Conservation (phyloP, 2,329 filamentous ascomycete genomes). For the Orbilia quercus region DNA sequence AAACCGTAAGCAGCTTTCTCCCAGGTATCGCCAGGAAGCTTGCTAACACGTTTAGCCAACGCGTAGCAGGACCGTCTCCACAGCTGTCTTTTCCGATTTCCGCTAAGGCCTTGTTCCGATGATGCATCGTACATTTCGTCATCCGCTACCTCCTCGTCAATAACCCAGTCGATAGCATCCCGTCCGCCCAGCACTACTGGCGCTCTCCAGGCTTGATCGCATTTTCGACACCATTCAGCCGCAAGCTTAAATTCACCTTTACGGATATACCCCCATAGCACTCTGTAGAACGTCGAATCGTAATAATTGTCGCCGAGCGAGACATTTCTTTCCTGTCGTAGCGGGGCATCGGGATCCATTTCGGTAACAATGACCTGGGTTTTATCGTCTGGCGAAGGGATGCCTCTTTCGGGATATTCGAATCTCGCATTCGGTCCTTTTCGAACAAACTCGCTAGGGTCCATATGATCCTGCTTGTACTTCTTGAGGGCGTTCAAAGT, state of each 20-base stretch:
- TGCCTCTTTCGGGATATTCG: slow-evolving; percentile 50
- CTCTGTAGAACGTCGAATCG: slow-evolving; percentile 89
- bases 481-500: slow-evolving; percentile 90
- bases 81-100: slow-evolving; percentile 65
- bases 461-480: slow-evolving; percentile 75
- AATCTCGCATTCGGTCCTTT: slow-evolving; percentile 39
- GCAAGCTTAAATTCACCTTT: slow-evolving; percentile 82
- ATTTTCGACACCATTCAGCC: slow-evolving; percentile 84
- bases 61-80: slow-evolving; percentile 83
- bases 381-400: slow-evolving; percentile 68
- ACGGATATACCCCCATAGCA: slow-evolving; percentile 92
- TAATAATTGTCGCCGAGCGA: slow-evolving; percentile 87
- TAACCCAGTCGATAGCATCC: slow-evolving; percentile 68
- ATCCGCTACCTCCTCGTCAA: slow-evolving; percentile 66
- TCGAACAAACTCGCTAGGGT: slow-evolving; percentile 31
- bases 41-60: slow-evolving; percentile 70
- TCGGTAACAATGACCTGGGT: slow-evolving; percentile 80
- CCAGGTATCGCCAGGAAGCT: slow-evolving; percentile 77
- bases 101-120: slow-evolving; percentile 62
- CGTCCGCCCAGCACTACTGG: slow-evolving; percentile 78
- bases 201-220: slow-evolving; percentile 89
- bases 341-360: slow-evolving; percentile 89
- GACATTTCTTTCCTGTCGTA: slow-evolving; percentile 79
- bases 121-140: slow-evolving; percentile 62
- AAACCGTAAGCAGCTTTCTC: slow-evolving; percentile 91